Conservation (phyloP, 2,329 filamentous ascomycete genomes). For the Thelonectria olida region DNA sequence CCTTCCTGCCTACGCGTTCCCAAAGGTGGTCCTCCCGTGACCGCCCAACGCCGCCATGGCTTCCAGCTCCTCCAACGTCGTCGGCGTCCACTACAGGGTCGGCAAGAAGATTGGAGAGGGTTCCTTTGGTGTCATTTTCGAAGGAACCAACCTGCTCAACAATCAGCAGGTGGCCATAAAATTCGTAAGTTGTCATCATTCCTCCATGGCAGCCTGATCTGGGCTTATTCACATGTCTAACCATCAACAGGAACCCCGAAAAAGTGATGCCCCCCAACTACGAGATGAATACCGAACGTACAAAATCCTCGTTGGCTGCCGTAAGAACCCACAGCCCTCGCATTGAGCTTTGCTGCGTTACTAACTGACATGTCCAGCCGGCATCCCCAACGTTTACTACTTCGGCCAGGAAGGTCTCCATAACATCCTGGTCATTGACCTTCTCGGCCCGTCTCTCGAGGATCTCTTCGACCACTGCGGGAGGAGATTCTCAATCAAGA, state of each 20-base stretch:
- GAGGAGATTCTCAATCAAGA: conserved; percentile 94
- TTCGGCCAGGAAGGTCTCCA: conserved; percentile 98
- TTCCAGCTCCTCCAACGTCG: conserved; percentile 93
- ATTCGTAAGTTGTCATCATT: conserved; percentile 72
- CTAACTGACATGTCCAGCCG: conserved; percentile 66
- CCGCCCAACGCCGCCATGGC: conserved; percentile 66
- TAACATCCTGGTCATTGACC: conserved; percentile 98
- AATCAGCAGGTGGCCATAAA: conserved; percentile 99
- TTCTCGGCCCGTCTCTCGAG: conserved; percentile 93
- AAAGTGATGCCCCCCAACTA: conserved; percentile 97
- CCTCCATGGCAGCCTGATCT: not conserved
- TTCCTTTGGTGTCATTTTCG: conserved; percentile 98
- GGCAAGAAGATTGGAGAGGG: conserved; percentile 99
- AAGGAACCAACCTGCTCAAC: conserved; percentile 97
- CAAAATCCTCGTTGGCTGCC: conserved; percentile 98
- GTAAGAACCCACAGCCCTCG: conserved; percentile 65
- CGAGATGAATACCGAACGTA: conserved; percentile 99
- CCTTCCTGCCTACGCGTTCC: conserved; percentile 24
- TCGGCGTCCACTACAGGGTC: conserved; percentile 97
- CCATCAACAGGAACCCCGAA: conserved; percentile 84
- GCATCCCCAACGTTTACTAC: conserved; percentile 99
- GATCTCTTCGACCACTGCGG: conserved; percentile 98
- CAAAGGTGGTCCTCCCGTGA: conserved; percentile 38
- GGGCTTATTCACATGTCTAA: conserved; percentile 4
- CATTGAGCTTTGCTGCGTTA: conserved; percentile 44